These are phyloP conservation scores for Vitis rotundifolia DNA, from an alignment of 164 flowering plant species.

Conservation along the genomic window DNA sequence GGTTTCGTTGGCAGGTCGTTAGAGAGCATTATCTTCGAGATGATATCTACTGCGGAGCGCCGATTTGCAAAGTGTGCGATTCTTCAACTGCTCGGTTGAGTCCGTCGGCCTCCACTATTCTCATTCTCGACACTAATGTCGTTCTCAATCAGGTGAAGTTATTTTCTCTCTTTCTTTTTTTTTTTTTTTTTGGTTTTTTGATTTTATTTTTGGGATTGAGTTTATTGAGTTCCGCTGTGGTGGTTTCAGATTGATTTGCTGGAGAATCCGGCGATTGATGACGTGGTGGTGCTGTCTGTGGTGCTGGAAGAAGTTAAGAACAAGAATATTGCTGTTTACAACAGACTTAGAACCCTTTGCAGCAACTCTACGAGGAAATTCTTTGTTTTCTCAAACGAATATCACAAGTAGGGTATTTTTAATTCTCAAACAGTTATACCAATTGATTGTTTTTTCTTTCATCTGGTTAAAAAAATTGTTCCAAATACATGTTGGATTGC, in stretches of 20 bases:
- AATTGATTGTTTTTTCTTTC: neutral
- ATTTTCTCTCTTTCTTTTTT: neutral
- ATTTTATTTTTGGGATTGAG: neutral
- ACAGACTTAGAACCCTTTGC: constrained; percentile 75
- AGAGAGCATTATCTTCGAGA: constrained; percentile 88
- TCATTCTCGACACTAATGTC: constrained; percentile 87
- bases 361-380: constrained; percentile 61
- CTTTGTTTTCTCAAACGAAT: constrained; percentile 85
- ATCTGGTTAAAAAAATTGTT: too few relatives aligned
- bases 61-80: constrained; percentile 65
- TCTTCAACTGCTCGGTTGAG: constrained; percentile 56
- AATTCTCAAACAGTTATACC: too few relatives aligned
- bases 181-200: neutral
- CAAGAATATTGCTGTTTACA: constrained; percentile 78
- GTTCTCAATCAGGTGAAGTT: constrained; percentile 78
- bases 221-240: neutral
- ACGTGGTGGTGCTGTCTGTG: constrained; percentile 79
- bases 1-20: constrained; percentile 45
- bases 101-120: constrained; percentile 46
- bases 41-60: constrained; percentile 84
- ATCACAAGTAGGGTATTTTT: constrained; percentile 68
- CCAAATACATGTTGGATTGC: too few relatives aligned
- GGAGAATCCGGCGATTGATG: constrained; percentile 82
- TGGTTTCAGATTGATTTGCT: constrained; percentile 84
- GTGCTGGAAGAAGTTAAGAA: constrained; percentile 91